Percentiles rank a stretch among this genome's conserved stretches.
phyloP scores from a whole-genome alignment of 2,329 filamentous ascomycete species.

The Aureobasidium musti region DNA sequence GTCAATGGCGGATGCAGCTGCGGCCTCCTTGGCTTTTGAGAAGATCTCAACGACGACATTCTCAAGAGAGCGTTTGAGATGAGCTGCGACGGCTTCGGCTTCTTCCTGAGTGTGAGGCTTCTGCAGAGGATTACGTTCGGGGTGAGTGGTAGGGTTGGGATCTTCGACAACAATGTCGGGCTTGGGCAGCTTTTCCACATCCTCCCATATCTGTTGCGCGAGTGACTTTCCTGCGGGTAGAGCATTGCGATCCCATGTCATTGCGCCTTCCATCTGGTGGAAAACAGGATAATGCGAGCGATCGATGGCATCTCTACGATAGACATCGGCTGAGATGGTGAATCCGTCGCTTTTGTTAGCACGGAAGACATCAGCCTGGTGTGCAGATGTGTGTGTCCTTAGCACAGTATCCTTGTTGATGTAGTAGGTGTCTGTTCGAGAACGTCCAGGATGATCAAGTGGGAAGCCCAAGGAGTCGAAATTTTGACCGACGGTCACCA shows the following conservation, averaged over 20 bases:
- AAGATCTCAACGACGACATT: constrained; percentile 90
- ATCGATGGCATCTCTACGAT: constrained; percentile 92
- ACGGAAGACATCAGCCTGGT: constrained; percentile 81
- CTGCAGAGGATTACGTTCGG: constrained; percentile 82
- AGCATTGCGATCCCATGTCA: constrained; percentile 76
- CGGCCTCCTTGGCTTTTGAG: constrained; percentile 69
- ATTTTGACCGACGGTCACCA: constrained; percentile 83
- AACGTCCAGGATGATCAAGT: constrained; percentile 81
- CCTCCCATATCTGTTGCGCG: constrained; percentile 66
- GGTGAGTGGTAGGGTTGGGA: constrained; percentile 73
- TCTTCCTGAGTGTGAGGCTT: constrained; percentile 69
- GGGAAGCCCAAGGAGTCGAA: constrained; percentile 97
- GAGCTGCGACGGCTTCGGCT: constrained; percentile 76
- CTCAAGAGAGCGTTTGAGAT: constrained; percentile 88
- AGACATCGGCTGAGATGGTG: constrained; percentile 91
- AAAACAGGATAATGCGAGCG: constrained; percentile 95
- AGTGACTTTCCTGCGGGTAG: constrained; percentile 57
- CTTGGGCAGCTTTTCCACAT: constrained; percentile 69
- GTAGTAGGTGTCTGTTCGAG: constrained; percentile 92
- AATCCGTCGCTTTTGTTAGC: constrained; percentile 74
- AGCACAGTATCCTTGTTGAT: constrained; percentile 81
- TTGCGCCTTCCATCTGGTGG: constrained; percentile 97
- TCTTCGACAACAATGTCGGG: constrained; percentile 81
- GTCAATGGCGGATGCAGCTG: constrained; percentile 48
- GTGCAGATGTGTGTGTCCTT: constrained; percentile 91